Evolutionary conservation across 495 filamentous ascomycete genomes (phyloP), one percentile per base, ranked within the genome.

Genomic region (Annulohypoxylon maeteangense): DNA sequence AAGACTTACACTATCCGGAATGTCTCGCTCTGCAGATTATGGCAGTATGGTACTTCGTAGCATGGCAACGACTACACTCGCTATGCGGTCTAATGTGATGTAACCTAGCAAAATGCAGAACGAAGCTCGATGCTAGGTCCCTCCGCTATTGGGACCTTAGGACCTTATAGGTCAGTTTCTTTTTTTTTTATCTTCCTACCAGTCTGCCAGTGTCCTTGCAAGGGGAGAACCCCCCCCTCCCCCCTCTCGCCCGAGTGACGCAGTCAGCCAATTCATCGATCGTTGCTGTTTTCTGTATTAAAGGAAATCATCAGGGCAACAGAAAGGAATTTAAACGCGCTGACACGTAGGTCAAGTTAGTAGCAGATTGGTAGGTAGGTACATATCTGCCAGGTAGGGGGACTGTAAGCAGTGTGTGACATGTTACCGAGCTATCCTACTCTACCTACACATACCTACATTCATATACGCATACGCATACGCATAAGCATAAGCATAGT

Each of bases 191-290:
- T 42, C 38, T 42, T n/a, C n/a, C 11, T 32, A 27, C 31, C 31
- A 32, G n/a, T 29, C 27, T 29, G 6, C 60, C 57, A 67, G 62
- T 38, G 47, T 50, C 58, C 44, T 59, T 64, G 25, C 64, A 53
- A 64, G 61, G 65, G 70, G 57, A 48, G 38, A 5, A 16, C 40
- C 40, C 29, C 50, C 68, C 64, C n/a, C n/a, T n/a, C n/a, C n/a
- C 40, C 40, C 29, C 50, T 62, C 59, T 72, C 65, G 70, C 65
- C 65, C 70, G 62, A 69, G 70, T 73, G 70, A 73, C 70, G 70
- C 70, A 73, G 70, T 68, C 65, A 72, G 64, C 69, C 64, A 72
- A 64, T 72, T 72, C 69, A 72, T 66, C 65, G 70, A 73, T 73
- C 70, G 65, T 44, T 44, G 40, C 40, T 44, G 51, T 66, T 40